Evolutionary conservation across 768 basidiomycete genomes (phyloP).

Genomic region (Boletus rubropictus): DNA sequence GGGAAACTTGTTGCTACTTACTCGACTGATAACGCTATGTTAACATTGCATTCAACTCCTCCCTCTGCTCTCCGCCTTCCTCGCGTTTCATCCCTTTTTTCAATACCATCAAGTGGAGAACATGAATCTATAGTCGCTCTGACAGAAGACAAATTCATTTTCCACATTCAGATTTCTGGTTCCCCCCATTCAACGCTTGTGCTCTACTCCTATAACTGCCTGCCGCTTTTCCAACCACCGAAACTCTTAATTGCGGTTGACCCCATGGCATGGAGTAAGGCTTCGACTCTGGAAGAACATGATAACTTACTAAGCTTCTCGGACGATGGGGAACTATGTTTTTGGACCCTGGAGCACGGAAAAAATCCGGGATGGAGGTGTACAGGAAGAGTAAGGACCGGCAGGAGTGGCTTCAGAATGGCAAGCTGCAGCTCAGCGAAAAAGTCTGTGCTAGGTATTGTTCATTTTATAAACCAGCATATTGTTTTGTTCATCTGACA

Average conservation of each 20-base stretch:
- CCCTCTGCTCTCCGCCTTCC: slow-evolving; percentile 42
- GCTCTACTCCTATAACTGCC: slow-evolving; percentile 42
- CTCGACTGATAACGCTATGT: slow-evolving; percentile 36
- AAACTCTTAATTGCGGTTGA: slow-evolving; percentile 71
- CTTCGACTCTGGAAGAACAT: slow-evolving; percentile 43
- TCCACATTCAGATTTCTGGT: slow-evolving; percentile 45
- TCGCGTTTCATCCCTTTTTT: slow-evolving; percentile 54
- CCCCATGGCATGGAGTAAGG: slow-evolving; percentile 77
- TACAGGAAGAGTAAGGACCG: slow-evolving; percentile 72
- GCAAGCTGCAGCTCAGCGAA: slow-evolving; percentile 87
- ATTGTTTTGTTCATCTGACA: slow-evolving; percentile 3
- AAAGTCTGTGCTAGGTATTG: slow-evolving; percentile 81
- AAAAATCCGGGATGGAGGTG: slow-evolving; percentile 47
- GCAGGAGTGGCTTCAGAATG: slow-evolving; percentile 54
- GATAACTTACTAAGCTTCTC: slow-evolving; percentile 81
- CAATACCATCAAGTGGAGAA: slow-evolving; percentile 49
- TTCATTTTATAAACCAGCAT: neutral
- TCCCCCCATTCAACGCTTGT: slow-evolving; percentile 35
- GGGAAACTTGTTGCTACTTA: slow-evolving; percentile 57
- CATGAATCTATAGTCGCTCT: slow-evolving; percentile 62
- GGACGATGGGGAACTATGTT: slow-evolving; percentile 70
- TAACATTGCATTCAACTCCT: slow-evolving; percentile 53
- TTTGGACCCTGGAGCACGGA: slow-evolving; percentile 68
- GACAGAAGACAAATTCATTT: slow-evolving; percentile 52
- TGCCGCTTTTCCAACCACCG: slow-evolving; percentile 47